Evolutionary conservation across 2,329 filamentous ascomycete genomes (phyloP), one percentile per base, ranked within the genome.

Genomic region (Fusarium gaditjirri): DNA sequence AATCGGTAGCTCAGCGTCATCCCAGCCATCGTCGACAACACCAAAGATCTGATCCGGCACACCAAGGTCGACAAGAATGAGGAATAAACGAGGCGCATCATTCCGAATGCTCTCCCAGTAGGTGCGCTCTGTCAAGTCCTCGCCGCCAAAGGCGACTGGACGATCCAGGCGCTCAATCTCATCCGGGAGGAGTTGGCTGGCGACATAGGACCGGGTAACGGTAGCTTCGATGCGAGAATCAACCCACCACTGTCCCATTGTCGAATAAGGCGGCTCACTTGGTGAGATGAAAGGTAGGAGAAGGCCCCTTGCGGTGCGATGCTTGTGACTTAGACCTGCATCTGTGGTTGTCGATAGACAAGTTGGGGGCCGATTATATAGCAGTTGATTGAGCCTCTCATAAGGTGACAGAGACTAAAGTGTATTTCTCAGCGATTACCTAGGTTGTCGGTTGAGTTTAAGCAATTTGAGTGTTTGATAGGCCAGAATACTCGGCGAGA

Each of bases 51-150:
- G 91, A 74, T 93, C 91, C 1, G 92, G 88, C 16, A 92, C 86
- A 36, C 90, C 90, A 29, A 94, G 83, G 75, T 94, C 92, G 59
- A 90, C 85, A 31, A 94, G 84, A 42, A 93, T 90, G 50, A 95
- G 83, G 76, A 94, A 94, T 42, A 94, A 84, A 50, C 90, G 86
- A 76, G 90, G 91, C 11, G 91, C 90, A 74, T 91, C 91, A 61
- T 88, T 84, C 50, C 92, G 83, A 63, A 94, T 93, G 91, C 92
- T 94, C 78, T 94, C 92, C 84, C 92, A 90, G 78, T 94, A 94
- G 2, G 92, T 94, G 70, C 91, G 88, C 79, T 93, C 90, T 8
- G 92, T 94, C 62, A 89, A 80, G 61, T 89, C 89, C 74, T 90
- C 90, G 49, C 71, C 75, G 35, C 92, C 92, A 79, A 93, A 94